Evolutionary conservation across 192 early-diverging fungal species (phyloP).

Genomic region (Backusella australiensis): DNA sequence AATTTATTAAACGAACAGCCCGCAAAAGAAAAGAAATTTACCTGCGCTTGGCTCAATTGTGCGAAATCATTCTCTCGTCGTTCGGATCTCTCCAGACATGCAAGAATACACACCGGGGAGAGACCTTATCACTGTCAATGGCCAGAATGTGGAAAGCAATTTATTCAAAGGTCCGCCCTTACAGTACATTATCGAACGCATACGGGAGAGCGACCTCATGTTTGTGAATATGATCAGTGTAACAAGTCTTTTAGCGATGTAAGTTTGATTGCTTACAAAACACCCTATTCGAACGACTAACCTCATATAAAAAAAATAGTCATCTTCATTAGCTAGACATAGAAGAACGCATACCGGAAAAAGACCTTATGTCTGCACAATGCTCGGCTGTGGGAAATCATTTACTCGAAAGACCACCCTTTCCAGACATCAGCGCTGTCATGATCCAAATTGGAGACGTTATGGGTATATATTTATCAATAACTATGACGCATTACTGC

Average conservation of each 20-base stretch:
- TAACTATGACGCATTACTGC: neutral
- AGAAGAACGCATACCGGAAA: slow-evolving; percentile 69
- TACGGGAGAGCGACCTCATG: slow-evolving; percentile 65
- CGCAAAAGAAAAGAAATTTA: slow-evolving; percentile 36
- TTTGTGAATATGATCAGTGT: slow-evolving; percentile 62
- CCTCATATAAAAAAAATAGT: slow-evolving; percentile 18
- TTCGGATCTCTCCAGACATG: slow-evolving; percentile 70
- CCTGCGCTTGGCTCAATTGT: slow-evolving; percentile 61
- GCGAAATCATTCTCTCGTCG: slow-evolving; percentile 66
- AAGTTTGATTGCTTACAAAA: neutral
- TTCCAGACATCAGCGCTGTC: slow-evolving; percentile 52
- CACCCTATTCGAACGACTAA: neutral
- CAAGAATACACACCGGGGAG: slow-evolving; percentile 71
- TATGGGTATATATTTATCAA: slow-evolving; percentile 14
- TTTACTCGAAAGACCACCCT: slow-evolving; percentile 63
- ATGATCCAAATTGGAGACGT: slow-evolving; percentile 33
- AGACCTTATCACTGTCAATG: slow-evolving; percentile 66
- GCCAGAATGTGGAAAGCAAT: slow-evolving; percentile 67
- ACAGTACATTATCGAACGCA: slow-evolving; percentile 76
- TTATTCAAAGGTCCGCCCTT: slow-evolving; percentile 75
- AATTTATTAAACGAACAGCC: slow-evolving; percentile 15
- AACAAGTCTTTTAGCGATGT: slow-evolving; percentile 71
- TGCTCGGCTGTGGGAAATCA: slow-evolving; percentile 62
- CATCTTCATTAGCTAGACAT: slow-evolving; percentile 69
- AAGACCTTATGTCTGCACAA: slow-evolving; percentile 61